These are phyloP conservation scores for Naganishia cerealis DNA, from an alignment of 1,284 basidiomycete genomes.

Conservation along the genomic window DNA sequence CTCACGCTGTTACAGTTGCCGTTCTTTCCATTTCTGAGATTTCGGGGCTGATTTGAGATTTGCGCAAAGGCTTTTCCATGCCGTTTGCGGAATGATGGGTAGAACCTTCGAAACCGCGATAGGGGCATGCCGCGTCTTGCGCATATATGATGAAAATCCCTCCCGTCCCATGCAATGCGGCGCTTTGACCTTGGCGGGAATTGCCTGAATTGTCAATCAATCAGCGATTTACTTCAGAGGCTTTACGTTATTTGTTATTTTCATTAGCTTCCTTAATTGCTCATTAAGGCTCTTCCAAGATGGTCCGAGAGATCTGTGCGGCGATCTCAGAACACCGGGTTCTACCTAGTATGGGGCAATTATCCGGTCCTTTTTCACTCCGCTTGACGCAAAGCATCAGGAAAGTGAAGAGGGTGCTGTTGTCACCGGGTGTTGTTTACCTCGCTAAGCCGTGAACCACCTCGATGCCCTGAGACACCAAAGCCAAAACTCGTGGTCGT, in stretches of 20 bases:
- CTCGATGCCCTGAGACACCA: slow-evolving; percentile 1
- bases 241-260: too few species aligned
- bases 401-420: neutral
- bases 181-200: too few species aligned
- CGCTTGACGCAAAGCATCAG: neutral
- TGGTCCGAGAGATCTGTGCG: neutral
- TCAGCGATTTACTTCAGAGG: too few species aligned
- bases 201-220: too few species aligned
- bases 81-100: neutral
- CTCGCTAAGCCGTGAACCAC: neutral
- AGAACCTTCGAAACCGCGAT: neutral
- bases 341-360: neutral
- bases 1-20: too few species aligned
- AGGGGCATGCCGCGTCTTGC: neutral
- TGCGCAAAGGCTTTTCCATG: neutral
- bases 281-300: too few species aligned
- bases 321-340: neutral
- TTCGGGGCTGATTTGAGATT: neutral
- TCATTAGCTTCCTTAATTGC: too few species aligned
- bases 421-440: slow-evolving; percentile 8
- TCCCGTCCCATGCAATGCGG: too few species aligned
- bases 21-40: neutral
- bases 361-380: neutral
- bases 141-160: too few species aligned
- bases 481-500: slow-evolving; percentile 4